Percentiles rank a stretch among this genome's conserved stretches.
These are phyloP conservation scores for Globisporangium spinosum DNA, from an alignment of 352 stramenopile genomes.

Conservation along the genomic window DNA sequence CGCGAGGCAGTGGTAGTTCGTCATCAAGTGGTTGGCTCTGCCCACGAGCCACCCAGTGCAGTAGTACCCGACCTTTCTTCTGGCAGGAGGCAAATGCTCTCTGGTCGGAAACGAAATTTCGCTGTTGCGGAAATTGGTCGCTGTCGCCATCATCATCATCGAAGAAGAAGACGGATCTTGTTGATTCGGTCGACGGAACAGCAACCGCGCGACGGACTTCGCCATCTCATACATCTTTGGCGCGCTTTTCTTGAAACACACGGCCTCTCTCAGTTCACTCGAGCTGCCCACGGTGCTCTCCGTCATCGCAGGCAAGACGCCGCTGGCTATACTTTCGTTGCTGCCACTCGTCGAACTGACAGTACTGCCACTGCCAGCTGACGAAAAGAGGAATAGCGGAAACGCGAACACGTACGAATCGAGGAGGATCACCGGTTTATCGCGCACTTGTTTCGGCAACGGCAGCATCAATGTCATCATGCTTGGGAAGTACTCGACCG, in stretches of 20 bases:
- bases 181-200: conserved; percentile 29
- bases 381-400: neutral
- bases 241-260: conserved; percentile 51
- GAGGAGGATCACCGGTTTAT: conserved; percentile 30
- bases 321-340: neutral
- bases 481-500: conserved; percentile 53
- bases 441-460: conserved; percentile 18
- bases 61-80: conserved; percentile 26
- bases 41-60: conserved; percentile 69
- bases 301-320: neutral
- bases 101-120: neutral
- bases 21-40: conserved; percentile 54
- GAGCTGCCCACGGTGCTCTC: conserved; percentile 46
- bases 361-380: neutral
- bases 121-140: neutral
- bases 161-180: neutral
- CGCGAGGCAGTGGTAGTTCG: conserved; percentile 64
- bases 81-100: neutral
- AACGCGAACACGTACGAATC: conserved; percentile 39
- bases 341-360: neutral
- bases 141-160: too few species aligned
- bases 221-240: conserved; percentile 57
- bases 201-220: conserved; percentile 44
- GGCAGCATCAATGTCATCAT: conserved; percentile 42
- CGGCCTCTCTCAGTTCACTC: conserved; percentile 50